phyloP scores from a whole-genome alignment of 2,329 filamentous ascomycete species.

The Tolypocladium guangdongense region DNA sequence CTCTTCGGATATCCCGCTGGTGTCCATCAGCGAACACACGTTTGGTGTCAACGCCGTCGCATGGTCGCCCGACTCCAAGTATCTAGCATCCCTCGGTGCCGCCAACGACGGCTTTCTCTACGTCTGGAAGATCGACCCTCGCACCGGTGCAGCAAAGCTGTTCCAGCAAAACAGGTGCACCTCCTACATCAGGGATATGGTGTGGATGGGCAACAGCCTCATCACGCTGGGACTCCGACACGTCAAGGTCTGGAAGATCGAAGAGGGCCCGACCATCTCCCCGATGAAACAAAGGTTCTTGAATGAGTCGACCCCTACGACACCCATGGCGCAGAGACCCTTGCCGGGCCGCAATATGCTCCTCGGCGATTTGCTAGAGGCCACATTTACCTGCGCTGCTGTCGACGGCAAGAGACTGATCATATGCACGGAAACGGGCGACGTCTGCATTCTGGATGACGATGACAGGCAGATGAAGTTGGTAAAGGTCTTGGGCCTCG shows the following conservation, averaged over 20 bases:
- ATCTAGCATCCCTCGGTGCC: slow-evolving; percentile 77
- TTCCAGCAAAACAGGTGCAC: slow-evolving; percentile 88
- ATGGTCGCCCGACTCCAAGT: slow-evolving; percentile 80
- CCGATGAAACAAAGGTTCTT: slow-evolving; percentile 52
- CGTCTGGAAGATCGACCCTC: slow-evolving; percentile 78
- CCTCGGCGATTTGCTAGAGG: slow-evolving; percentile 69
- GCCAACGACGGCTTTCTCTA: slow-evolving; percentile 91
- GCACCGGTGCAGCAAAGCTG: slow-evolving; percentile 67
- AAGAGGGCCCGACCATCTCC: slow-evolving; percentile 50
- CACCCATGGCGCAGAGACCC: slow-evolving; percentile 40
- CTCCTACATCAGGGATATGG: slow-evolving; percentile 72
- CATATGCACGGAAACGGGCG: slow-evolving; percentile 76
- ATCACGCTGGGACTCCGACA: slow-evolving; percentile 85
- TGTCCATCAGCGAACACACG: slow-evolving; percentile 78
- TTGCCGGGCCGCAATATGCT: slow-evolving; percentile 80
- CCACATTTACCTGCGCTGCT: slow-evolving; percentile 70
- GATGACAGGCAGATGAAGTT: slow-evolving; percentile 61
- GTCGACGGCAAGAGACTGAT: slow-evolving; percentile 67
- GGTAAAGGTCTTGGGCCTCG: slow-evolving; percentile 51
- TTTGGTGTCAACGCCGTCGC: slow-evolving; percentile 82
- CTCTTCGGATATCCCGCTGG: slow-evolving; percentile 70
- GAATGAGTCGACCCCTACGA: slow-evolving; percentile 25
- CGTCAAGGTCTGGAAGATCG: slow-evolving; percentile 85
- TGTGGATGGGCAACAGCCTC: slow-evolving; percentile 77
- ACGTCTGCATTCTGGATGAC: slow-evolving; percentile 82